These are phyloP conservation scores for Theobroma cacao DNA, from an alignment of 345 rosid species.

Conservation along the genomic window DNA sequence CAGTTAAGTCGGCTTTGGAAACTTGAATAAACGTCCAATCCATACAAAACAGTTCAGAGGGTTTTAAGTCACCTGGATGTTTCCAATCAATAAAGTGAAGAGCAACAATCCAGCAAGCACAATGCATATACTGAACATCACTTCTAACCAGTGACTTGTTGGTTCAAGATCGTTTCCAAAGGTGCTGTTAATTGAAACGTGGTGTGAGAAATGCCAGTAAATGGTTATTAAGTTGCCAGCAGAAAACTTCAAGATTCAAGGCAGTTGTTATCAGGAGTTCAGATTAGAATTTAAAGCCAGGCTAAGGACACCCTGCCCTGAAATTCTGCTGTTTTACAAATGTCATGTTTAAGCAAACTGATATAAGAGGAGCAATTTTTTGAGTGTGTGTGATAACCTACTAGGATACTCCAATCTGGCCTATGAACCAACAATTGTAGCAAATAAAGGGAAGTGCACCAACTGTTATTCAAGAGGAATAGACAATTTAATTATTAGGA, in stretches of 20 bases:
- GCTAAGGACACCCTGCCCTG: background rate
- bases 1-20: background rate
- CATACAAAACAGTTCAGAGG: background rate
- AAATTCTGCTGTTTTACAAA: background rate
- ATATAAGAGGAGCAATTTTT: background rate
- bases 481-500: no score
- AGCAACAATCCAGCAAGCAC: conserved; percentile 51
- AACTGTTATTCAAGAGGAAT: background rate
- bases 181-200: conserved; percentile 33
- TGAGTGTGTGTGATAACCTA: background rate
- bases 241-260: background rate
- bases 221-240: background rate
- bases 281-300: background rate
- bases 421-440: no score
- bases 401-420: no score
- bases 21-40: background rate
- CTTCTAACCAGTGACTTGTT: conserved; percentile 52
- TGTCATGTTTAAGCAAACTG: background rate
- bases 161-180: conserved; percentile 64
- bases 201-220: background rate
- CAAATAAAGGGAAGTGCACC: background rate
- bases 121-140: conserved; percentile 52
- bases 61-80: conserved; percentile 48
- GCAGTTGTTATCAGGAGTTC: background rate
- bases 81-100: conserved; percentile 60